Evolutionary conservation across 371 early-diverging fungal species (phyloP), one percentile per base, ranked within the genome.

Genomic region (Mortierella polycephala): DNA sequence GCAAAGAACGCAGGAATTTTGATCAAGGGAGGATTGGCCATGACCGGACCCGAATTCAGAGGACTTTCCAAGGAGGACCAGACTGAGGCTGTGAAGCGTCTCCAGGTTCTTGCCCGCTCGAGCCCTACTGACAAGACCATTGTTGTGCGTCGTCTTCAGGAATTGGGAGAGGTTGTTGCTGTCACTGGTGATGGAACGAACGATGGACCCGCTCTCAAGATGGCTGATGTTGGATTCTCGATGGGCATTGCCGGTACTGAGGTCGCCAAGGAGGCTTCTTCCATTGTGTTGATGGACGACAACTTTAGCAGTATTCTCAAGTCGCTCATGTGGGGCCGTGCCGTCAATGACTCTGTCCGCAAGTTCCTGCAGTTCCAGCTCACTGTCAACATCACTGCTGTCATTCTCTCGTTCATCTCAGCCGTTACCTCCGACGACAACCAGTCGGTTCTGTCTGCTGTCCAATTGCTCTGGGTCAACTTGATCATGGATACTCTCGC

Each of bases 241-340:
- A 98, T 98, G 99, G 99, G 99, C 67, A 96, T 98, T 75, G 87
- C 95, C 52, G 99, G 99, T 53, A 98, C 99, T 11, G 98, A 98
- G 82, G 96, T 98, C 13, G 97, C 98, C 64, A 96, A 96, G 83
- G 96, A 97, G 83, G 98, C 98, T 5, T 94, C 96, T 5, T 93
- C 93, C 80, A 97, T 99, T 75, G 92, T 98, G 64, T 85, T 98
- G 68, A 92, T 98, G 90, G 96, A 98, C 74, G 98, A 97, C 83
- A 96, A 97, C 84, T 96, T 96, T 81, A 93, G 90, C 64, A 94
- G 94, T 7, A 93, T 96, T 62, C 91, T 97, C 59, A 94, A 95
- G 85, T 89, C 97, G 1, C 87, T 98, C 64, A 84, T 89, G 71
- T 99, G 99, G 99, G 98, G 99, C 45, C 91, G 98, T 66, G 94